Conservation (phyloP, 2,329 filamentous ascomycete species). For the Fusarium heterosporum region DNA sequence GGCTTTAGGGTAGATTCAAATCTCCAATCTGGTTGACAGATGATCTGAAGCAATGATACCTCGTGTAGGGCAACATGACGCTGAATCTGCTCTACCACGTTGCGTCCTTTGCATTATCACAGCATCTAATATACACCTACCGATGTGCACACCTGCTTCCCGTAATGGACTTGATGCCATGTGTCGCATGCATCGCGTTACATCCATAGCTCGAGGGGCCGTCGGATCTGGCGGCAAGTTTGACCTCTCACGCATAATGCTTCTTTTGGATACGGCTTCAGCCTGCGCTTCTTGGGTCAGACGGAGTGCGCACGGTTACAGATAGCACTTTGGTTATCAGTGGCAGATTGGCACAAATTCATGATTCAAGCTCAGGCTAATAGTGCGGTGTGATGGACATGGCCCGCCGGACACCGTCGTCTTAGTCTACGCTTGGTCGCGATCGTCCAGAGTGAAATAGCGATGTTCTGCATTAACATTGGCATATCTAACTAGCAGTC, state of each 20-base stretch:
- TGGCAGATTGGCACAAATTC: constrained; percentile 27
- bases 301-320: constrained; percentile 19
- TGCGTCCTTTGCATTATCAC: not conserved
- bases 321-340: constrained; percentile 2
- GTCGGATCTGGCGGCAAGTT: constrained; percentile 26
- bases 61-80: constrained; percentile 18
- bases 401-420: constrained; percentile 20
- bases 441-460: constrained; percentile 12
- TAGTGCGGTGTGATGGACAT: constrained; percentile 3
- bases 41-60: constrained; percentile 16
- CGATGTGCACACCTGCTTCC: constrained; percentile 17
- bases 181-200: constrained; percentile 15
- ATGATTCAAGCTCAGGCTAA: constrained; percentile 26
- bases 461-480: constrained; percentile 4
- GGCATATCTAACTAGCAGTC: constrained; percentile 16
- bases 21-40: constrained; percentile 18
- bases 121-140: constrained; percentile 2
- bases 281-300: constrained; percentile 3
- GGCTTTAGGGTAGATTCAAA: not conserved
- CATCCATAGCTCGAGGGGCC: constrained; percentile 13
- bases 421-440: not conserved
- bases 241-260: not conserved
- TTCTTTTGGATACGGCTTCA: constrained; percentile 2
- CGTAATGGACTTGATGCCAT: constrained; percentile 31
- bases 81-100: not conserved